A percentile compares a stretch with the other conserved stretches of the same genome.
These are phyloP conservation scores for Solanum paucissectum DNA, from an alignment of 257 asterid species.

Conservation along the genomic window DNA sequence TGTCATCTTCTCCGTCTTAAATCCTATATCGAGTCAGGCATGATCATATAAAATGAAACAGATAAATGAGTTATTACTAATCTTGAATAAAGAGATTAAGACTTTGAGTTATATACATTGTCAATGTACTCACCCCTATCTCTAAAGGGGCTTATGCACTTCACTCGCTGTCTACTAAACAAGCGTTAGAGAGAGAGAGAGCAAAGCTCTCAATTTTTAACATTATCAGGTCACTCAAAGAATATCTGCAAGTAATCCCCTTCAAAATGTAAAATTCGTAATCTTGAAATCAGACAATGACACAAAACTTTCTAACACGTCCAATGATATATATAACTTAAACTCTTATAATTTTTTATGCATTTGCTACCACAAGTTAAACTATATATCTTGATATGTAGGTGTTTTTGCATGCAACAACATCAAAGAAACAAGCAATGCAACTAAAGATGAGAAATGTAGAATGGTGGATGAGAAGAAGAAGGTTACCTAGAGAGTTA, in stretches of 20 bases:
- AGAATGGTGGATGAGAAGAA: conserved; percentile 31
- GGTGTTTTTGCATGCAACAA: conserved; percentile 23
- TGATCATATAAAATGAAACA: not conserved
- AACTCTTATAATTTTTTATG: not conserved
- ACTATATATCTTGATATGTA: not conserved
- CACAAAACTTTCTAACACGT: not conserved
- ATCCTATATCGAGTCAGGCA: not conserved
- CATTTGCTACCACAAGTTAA: not conserved
- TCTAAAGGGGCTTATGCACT: too few species aligned
- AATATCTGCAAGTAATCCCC: not conserved
- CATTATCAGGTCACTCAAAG: too few species aligned
- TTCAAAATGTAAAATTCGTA: not conserved
- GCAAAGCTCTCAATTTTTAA: too few species aligned
- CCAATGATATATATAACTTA: not conserved
- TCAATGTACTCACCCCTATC: not conserved
- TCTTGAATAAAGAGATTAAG: too few species aligned
- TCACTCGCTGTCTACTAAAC: too few species aligned
- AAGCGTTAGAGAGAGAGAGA: too few species aligned
- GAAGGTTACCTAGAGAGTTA: conserved; percentile 12
- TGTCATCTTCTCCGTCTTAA: too few species aligned
- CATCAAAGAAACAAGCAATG: conserved; percentile 21
- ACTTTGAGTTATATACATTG: not conserved
- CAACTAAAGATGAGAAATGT: conserved; percentile 16
- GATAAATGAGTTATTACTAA: too few species aligned
- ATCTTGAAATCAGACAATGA: not conserved